A percentile compares a stretch with the other conserved stretches of the same genome.
These are phyloP conservation scores for Digitaria exilis DNA, from an alignment of 202 grass and related monocot species.

Conservation along the genomic window DNA sequence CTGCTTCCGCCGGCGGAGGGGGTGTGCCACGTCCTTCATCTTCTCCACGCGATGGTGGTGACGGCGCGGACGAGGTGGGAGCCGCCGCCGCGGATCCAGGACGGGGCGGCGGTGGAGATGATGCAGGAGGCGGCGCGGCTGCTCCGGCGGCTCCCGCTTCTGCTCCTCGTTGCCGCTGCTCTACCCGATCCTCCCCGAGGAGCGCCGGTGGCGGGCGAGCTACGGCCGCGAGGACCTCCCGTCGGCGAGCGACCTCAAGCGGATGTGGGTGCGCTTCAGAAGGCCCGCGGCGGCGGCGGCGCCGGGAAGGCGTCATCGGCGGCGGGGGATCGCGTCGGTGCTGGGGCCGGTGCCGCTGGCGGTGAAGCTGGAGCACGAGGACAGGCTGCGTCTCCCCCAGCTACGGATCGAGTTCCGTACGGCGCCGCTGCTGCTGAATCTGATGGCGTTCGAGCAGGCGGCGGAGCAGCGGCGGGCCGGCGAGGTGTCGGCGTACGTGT, in stretches of 20 bases:
- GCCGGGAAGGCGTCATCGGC: too few relatives aligned
- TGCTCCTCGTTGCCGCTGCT: slow-evolving; percentile 47
- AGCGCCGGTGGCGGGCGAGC: slow-evolving; percentile 53
- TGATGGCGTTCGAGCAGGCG: slow-evolving; percentile 61
- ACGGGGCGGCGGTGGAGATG: not conserved
- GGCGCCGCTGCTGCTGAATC: slow-evolving; percentile 51
- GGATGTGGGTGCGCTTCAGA: slow-evolving; percentile 47
- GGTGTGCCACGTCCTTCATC: slow-evolving; percentile 45
- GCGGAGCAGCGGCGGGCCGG: not conserved
- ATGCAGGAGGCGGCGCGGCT: slow-evolving; percentile 31
- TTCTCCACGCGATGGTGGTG: slow-evolving; percentile 41
- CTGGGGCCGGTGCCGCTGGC: slow-evolving; percentile 51
- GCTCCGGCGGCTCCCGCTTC: slow-evolving; percentile 24
- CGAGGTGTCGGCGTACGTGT: slow-evolving; percentile 57
- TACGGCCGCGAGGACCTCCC: slow-evolving; percentile 45
- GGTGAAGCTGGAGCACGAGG: slow-evolving; percentile 49
- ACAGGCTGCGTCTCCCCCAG: slow-evolving; percentile 43
- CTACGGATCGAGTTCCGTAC: slow-evolving; percentile 46
- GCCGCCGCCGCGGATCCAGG: slow-evolving; percentile 35
- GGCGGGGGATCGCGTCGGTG: slow-evolving; percentile 33
- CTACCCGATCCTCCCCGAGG: slow-evolving; percentile 60
- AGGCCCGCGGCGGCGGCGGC: not conserved
- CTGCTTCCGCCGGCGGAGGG: not conserved
- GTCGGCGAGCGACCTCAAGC: slow-evolving; percentile 45
- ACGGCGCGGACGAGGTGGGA: slow-evolving; percentile 38